phyloP scores from a whole-genome alignment of 495 filamentous ascomycete genomes.

The Podospora tetraspora region DNA sequence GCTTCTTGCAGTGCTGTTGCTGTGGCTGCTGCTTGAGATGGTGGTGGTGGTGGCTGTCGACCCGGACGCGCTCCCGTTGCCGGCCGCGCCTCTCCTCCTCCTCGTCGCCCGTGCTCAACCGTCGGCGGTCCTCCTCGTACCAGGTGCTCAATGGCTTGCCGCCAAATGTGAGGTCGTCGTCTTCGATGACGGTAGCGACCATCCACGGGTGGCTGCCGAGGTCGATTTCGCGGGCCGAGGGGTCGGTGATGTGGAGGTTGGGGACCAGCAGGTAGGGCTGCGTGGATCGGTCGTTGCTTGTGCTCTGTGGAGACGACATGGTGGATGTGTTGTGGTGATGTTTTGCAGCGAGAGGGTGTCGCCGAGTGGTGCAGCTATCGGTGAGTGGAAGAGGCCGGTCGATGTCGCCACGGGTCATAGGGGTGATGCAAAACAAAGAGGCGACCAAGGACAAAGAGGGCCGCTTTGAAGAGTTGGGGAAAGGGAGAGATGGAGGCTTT shows the following conservation, averaged over 20 bases:
- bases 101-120: conserved; percentile 30
- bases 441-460: neutral
- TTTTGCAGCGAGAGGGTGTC: neutral
- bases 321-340: neutral
- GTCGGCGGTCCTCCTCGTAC: conserved; percentile 50
- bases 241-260: conserved; percentile 32
- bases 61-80: conserved; percentile 29
- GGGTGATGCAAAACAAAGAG: neutral
- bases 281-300: conserved; percentile 16
- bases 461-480: neutral
- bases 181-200: conserved; percentile 50
- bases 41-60: conserved; percentile 19
- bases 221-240: conserved; percentile 32
- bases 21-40: conserved; percentile 11
- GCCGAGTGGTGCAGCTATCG: neutral
- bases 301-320: conserved; percentile 29
- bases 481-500: neutral
- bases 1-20: conserved; percentile 7
- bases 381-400: neutral
- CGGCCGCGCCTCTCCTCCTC: conserved; percentile 44
- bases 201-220: conserved; percentile 40
- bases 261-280: conserved; percentile 36
- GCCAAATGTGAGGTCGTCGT: conserved; percentile 53
- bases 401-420: conserved; percentile 6
- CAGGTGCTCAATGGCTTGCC: conserved; percentile 51